Evolutionary conservation across 2,329 filamentous ascomycete genomes (phyloP), one percentile per base, ranked within the genome.

Genomic region (Simplicillium sp.): DNA sequence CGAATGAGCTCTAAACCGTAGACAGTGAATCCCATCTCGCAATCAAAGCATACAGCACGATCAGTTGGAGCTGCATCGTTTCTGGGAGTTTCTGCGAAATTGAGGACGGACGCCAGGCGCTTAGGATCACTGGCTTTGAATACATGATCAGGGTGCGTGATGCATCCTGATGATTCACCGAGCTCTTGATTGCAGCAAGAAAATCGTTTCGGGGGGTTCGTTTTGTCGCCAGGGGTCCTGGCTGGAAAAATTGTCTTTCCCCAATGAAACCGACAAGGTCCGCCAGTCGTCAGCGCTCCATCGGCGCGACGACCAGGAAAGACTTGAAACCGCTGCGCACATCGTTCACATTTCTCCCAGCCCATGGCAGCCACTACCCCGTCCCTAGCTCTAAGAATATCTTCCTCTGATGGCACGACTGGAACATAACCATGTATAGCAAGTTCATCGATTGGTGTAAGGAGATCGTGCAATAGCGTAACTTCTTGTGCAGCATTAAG

Each of bases 1-100:
- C 92, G 86, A 42, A 97, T 82, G 14, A 98, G 73, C 59, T 98
- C 92, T 48, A 97, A 67, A 0, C 94, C 92, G 38, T 83, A 62
- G 1, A 86, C 85, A 0, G 94, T 98, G 56, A 94, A 97, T 4
- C 86, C 87, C 92, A 98, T 98, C 57, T 98, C 92, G 54, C 92
- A 97, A 58, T 98, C 92, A 53, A 98, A 90, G 48, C 80, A 84
- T 11, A 97, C 79, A 3, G 84, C 86, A 29, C 75, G 75, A 39
- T 73, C 65, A 2, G 60, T 52, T 0, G 68, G 64, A 2, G 66
- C 68, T 2, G 62, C 52, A 2, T 66, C 58, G 48, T 87, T 88
- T 11, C 70, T 62, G 0, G 89, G 89, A 0, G 92, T 97, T 46
- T 77, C 63, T 42, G 78, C 73, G 57, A 94, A 98, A 39, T 90